Evolutionary conservation across 805 yeast species (phyloP).

Genomic region (Sugiyamaella chiloensis): DNA sequence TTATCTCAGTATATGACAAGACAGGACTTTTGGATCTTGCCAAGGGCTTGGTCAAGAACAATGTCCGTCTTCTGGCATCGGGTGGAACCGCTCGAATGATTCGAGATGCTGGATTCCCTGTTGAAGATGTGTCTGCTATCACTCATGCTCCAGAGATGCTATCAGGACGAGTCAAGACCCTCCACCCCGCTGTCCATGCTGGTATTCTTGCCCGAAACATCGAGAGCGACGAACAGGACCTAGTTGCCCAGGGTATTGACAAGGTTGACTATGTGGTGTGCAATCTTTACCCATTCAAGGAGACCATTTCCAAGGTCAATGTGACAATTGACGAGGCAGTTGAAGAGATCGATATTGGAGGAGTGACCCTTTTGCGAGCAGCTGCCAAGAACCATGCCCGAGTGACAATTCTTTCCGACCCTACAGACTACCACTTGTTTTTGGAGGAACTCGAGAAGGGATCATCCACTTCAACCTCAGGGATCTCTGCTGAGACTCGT

Average conservation of each 20-base stretch:
- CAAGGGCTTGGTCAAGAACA: conserved; percentile 84
- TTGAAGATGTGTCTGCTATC: conserved; percentile 89
- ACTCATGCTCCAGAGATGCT: conserved; percentile 99
- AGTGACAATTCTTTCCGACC: conserved; percentile 94
- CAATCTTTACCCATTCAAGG: conserved; percentile 97
- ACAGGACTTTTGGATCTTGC: conserved; percentile 95
- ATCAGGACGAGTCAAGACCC: conserved; percentile 96
- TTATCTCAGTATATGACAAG: conserved; percentile 94
- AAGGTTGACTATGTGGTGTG: conserved; percentile 97
- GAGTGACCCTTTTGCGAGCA: conserved; percentile 95
- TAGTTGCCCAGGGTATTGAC: conserved; percentile 83
- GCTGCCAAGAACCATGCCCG: conserved; percentile 98
- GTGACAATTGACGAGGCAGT: conserved; percentile 97
- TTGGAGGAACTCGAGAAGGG: conserved; percentile 65
- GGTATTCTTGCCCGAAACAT: conserved; percentile 87
- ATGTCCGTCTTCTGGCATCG: conserved; percentile 90
- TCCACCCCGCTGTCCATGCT: conserved; percentile 99
- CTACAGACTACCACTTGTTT: conserved; percentile 85
- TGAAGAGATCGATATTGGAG: conserved; percentile 97
- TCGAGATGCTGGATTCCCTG: conserved; percentile 97
- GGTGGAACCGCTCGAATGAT: conserved; percentile 96
- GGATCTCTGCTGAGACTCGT: conserved; percentile 67
- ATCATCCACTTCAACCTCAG: too few species aligned
- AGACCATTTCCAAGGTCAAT: conserved; percentile 91
- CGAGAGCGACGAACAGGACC: conserved; percentile 85